These are phyloP conservation scores for Hygrophorus russula DNA, from an alignment of 768 basidiomycete genomes.

Conservation along the genomic window DNA sequence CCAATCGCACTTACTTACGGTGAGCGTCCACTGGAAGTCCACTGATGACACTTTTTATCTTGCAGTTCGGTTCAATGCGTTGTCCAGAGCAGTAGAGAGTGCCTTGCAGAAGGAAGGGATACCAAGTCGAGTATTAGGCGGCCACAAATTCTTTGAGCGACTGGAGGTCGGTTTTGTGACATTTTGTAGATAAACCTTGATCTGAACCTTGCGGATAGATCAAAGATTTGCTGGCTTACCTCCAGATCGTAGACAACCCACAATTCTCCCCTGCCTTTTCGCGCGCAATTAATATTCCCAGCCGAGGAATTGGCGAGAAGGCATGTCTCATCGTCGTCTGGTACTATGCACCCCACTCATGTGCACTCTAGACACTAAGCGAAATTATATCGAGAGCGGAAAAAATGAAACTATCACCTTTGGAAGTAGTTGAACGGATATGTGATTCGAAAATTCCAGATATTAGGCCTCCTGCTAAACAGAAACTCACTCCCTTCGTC, in stretches of 20 bases:
- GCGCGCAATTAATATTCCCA: constrained; percentile 64
- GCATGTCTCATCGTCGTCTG: constrained; percentile 20
- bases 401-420: constrained; percentile 36
- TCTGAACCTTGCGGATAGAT: constrained; percentile 29
- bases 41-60: constrained; percentile 2
- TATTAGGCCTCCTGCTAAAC: constrained; percentile 53
- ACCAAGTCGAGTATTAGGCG: constrained; percentile 63
- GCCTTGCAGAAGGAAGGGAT: constrained; percentile 73
- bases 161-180: constrained; percentile 39
- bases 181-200: neutral
- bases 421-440: constrained; percentile 55
- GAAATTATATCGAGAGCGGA: constrained; percentile 47
- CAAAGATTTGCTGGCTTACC: constrained; percentile 72
- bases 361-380: constrained; percentile 36
- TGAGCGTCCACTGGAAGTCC: neutral
- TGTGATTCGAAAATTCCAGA: constrained; percentile 49
- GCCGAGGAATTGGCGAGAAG: constrained; percentile 70
- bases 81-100: constrained; percentile 65
- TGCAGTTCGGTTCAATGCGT: constrained; percentile 73
- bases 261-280: constrained; percentile 52
- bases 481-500: constrained; percentile 53
- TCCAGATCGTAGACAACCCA: constrained; percentile 75
- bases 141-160: constrained; percentile 82
- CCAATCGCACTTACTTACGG: neutral
- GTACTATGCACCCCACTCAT: neutral